Evolutionary conservation across 1,139 yeast genomes (phyloP).

Genomic region (Candida neerlandica): DNA sequence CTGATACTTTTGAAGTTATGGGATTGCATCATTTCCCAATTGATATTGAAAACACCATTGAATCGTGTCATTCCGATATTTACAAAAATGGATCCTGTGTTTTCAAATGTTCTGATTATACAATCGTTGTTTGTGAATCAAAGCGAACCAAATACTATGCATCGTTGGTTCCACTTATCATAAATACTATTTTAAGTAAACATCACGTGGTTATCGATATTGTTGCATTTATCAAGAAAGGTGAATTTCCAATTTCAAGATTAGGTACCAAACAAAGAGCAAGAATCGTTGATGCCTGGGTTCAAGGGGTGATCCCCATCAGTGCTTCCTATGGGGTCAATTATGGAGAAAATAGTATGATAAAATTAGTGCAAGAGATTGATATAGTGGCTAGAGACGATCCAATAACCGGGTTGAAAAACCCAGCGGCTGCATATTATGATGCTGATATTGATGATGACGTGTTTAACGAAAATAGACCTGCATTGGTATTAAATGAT

Average conservation of each 20-base stretch:
- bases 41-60: constrained; percentile 80
- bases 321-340: constrained; percentile 54
- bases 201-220: constrained; percentile 88
- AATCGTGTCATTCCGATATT: constrained; percentile 62
- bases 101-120: constrained; percentile 81
- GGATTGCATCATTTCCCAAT: constrained; percentile 91
- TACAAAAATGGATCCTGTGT: constrained; percentile 64
- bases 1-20: constrained; percentile 87
- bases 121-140: constrained; percentile 78
- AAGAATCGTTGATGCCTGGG: constrained; percentile 61
- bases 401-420: constrained; percentile 46
- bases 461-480: constrained; percentile 33
- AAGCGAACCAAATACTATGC: constrained; percentile 56
- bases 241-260: constrained; percentile 68
- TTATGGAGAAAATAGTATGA: constrained; percentile 67
- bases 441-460: constrained; percentile 34
- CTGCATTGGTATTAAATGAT: constrained; percentile 32
- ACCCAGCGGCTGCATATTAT: constrained; percentile 48
- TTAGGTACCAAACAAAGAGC: constrained; percentile 79
- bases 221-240: constrained; percentile 73
- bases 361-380: constrained; percentile 54
- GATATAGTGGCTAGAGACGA: constrained; percentile 45
- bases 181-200: constrained; percentile 73
- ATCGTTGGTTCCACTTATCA: constrained; percentile 80
- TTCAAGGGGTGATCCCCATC: constrained; percentile 49